These are phyloP conservation scores for Populus hybrid DNA, from an alignment of 441 rosid species.

Conservation along the genomic window DNA sequence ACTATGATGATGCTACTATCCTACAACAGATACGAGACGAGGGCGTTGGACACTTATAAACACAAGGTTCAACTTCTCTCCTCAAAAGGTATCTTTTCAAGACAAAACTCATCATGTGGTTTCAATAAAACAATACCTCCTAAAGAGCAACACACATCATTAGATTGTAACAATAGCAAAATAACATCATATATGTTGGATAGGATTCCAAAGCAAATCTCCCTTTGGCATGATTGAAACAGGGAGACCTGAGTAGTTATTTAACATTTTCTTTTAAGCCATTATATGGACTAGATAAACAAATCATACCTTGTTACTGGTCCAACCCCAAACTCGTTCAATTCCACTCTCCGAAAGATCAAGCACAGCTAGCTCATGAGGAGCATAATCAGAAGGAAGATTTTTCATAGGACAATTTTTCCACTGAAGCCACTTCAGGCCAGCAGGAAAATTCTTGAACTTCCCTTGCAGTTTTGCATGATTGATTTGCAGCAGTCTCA, in stretches of 20 bases:
- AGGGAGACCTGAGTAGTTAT: background rate
- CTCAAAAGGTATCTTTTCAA: too few relatives aligned
- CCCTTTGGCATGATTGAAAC: background rate
- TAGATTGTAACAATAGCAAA: too few relatives aligned
- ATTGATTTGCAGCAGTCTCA: constrained; percentile 61
- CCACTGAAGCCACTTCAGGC: constrained; percentile 73
- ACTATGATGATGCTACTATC: too few relatives aligned
- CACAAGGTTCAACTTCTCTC: too few relatives aligned
- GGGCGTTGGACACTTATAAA: too few relatives aligned
- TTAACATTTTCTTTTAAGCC: background rate
- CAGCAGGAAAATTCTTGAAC: constrained; percentile 42
- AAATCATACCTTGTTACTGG: constrained; percentile 28
- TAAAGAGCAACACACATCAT: too few relatives aligned
- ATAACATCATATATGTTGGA: too few relatives aligned
- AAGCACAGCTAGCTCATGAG: constrained; percentile 48
- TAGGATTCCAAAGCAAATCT: background rate
- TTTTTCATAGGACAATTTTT: constrained; percentile 47
- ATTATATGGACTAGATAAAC: background rate
- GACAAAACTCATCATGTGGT: too few relatives aligned
- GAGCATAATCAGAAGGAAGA: constrained; percentile 40
- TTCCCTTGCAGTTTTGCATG: constrained; percentile 47
- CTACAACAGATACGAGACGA: too few relatives aligned
- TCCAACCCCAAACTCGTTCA: constrained; percentile 22
- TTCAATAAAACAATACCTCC: too few relatives aligned
- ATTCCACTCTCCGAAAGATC: constrained; percentile 61